Base-by-base conservation (phyloP, 1,284 basidiomycete genomes). In the Taiwanofungus camphoratus region DNA sequence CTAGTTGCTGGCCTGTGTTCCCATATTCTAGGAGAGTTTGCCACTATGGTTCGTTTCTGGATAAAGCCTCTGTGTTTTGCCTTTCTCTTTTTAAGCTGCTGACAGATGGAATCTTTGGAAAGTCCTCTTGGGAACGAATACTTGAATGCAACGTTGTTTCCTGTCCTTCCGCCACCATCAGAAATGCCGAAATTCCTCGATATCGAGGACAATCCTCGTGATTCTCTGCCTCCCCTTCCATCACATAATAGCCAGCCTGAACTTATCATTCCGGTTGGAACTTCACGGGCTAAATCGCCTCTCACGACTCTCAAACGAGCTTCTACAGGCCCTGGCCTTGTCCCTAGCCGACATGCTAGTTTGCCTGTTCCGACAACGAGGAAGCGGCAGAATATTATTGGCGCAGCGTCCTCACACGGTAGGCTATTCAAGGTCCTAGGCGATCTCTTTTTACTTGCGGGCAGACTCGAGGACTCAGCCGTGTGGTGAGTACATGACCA, bases 341-440 rank as follows among this genome's bases (percentile, higher is more conserved):
- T 44, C 5, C 56, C 52, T 11, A 51, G 41, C 57, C 76, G 82
- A 8, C 76, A 77, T 54, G 67, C 74, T 1, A 71, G 75, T 21
- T 52, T 76, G 33, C 68, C 65, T 33, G 50, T 52, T 26, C 64
- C 66, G 35, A 52, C 68, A 5, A 57, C 64, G 9, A 82, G 77
- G 60, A 87, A 83, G 55, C 74, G 84, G 4, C 55, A 73, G 27
- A 80, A 74, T 49, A 68, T 71, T 13, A 74, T 86, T 41, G 82
- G 81, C 22, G 74, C 75, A 15, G 71, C 77, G n/a, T 84, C 82
- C 4, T 82, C 83, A 5, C 83, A 83, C 60, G 89, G 82, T 23
- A 69, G 92, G 44, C 70, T 94, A 34, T 85, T 82, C 63, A 96
- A 94, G 65, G 73, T 93, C 13, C 72, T 91, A n/a, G 93, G 82